These are phyloP conservation scores for Pseudotulostoma volvatum DNA, from an alignment of 495 filamentous ascomycete genomes.

Conservation along the genomic window DNA sequence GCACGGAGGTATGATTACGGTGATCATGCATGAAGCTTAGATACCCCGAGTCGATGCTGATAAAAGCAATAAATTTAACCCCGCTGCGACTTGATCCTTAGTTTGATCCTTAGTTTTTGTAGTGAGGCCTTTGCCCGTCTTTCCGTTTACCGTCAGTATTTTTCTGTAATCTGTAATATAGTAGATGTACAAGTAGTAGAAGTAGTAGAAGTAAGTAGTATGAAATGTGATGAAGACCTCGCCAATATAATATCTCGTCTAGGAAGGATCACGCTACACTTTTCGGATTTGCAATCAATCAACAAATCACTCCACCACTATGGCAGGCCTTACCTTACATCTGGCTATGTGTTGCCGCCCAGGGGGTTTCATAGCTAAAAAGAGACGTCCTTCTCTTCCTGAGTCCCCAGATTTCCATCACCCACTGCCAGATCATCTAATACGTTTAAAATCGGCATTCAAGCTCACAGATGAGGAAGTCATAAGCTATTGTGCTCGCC, in stretches of 20 bases:
- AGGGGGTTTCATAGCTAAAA: constrained; percentile 69
- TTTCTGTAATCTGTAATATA: no score
- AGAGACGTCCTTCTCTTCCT: constrained; percentile 73
- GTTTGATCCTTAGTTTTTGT: no score
- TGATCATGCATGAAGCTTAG: constrained; percentile 30
- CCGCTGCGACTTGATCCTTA: no score
- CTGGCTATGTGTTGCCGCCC: constrained; percentile 56
- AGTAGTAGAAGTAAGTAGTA: no score
- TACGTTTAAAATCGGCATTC: constrained; percentile 38
- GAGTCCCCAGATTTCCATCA: constrained; percentile 12
- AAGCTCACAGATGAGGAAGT: constrained; percentile 65
- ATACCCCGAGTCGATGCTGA: constrained; percentile 39
- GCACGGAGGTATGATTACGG: constrained; percentile 28
- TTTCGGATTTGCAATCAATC: not conserved
- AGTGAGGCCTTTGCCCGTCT: no score
- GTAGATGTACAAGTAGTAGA: no score
- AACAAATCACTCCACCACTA: not conserved
- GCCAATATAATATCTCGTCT: no score
- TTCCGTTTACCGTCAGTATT: no score
- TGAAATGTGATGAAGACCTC: no score
- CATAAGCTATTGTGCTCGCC: constrained; percentile 64
- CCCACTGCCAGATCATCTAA: not conserved
- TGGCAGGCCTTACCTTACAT: constrained; percentile 44
- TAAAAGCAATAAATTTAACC: constrained; percentile 30
- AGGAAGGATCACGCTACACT: not conserved